Base-by-base conservation (phyloP, 1,284 basidiomycete genomes). In the Kalmanozyma brasiliensis region DNA sequence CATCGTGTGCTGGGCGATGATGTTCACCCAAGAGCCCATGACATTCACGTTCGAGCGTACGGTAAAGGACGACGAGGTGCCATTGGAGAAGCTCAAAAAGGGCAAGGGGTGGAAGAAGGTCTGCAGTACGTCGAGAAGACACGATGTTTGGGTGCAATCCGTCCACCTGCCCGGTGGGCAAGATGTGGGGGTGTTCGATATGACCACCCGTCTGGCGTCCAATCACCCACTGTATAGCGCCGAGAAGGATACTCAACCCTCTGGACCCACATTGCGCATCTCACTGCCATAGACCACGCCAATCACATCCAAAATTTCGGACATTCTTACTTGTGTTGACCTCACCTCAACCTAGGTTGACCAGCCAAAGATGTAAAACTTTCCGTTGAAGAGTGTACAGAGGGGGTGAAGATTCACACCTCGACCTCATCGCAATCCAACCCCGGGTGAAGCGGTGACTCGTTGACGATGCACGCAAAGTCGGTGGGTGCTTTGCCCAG, bases 381-480 rank as follows among this genome's bases (percentile, higher is more conserved):
- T n/a, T n/a, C n/a, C n/a, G n/a, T n/a, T n/a, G n/a, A n/a, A n/a
- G n/a, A n/a, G n/a, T n/a, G n/a, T n/a, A n/a, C 16, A 46, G 11
- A 17, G 19, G 14, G 20, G 19, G 35, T 4, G 20, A 30, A 23
- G 2, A 23, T 14, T 43, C 17, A 43, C 35, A 72, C 68, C 13
- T 52, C 48, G n/a, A 72, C 65, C 51, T 73, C 64, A 23, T 73
- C 68, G 42, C 67, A 76, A 30, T 79, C 77, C 23, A 79, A 56
- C 16, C 52, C 33, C 2, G 77, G 72, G 26, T 70, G 53, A 3
- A 37, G 26, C 10, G 3, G 34, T 35, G 63, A 66, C 40, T 79
- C 78, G 52, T 75, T 64, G 35, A 80, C 78, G n/a, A 78, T 61
- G 57, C 76, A 77, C 10, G 76, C 77, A 57, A 79, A 80, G 42